Evolutionary conservation across 2,329 filamentous ascomycete species (phyloP).

Genomic region (Fusarium falciforme): DNA sequence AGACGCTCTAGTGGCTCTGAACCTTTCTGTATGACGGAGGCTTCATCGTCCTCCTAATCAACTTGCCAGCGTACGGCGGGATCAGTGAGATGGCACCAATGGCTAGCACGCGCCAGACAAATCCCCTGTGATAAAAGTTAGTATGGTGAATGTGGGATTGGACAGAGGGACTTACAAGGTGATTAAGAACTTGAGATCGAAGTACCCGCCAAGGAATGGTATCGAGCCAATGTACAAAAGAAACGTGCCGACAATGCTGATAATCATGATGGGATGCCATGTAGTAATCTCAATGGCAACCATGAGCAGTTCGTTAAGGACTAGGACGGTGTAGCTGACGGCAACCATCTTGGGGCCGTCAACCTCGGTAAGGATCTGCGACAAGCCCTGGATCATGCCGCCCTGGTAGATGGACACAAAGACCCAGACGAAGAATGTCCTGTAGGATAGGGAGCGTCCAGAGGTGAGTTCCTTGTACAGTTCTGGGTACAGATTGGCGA

Average conservation of each 20-base stretch:
- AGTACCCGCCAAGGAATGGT: slow-evolving; percentile 90
- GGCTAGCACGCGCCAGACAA: slow-evolving; percentile 87
- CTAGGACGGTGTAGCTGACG: slow-evolving; percentile 90
- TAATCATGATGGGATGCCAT: slow-evolving; percentile 94
- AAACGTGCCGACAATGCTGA: slow-evolving; percentile 84
- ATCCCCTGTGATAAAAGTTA: slow-evolving; percentile 67
- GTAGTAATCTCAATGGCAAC: slow-evolving; percentile 96
- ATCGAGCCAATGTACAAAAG: slow-evolving; percentile 83
- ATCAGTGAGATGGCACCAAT: slow-evolving; percentile 84
- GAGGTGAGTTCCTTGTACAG: slow-evolving; percentile 97
- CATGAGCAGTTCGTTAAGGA: slow-evolving; percentile 97
- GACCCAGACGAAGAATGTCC: slow-evolving; percentile 97
- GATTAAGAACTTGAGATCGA: slow-evolving; percentile 83
- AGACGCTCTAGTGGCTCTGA: slow-evolving; percentile 67
- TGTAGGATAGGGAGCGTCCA: slow-evolving; percentile 87
- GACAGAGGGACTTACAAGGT: slow-evolving; percentile 64
- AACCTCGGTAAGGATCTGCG: slow-evolving; percentile 86
- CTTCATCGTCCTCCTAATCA: slow-evolving; percentile 85
- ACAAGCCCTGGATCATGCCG: slow-evolving; percentile 92
- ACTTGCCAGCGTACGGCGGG: slow-evolving; percentile 87
- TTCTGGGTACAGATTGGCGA: slow-evolving; percentile 96
- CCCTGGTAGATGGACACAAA: slow-evolving; percentile 96
- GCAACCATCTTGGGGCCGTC: slow-evolving; percentile 83
- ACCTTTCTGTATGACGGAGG: slow-evolving; percentile 97
- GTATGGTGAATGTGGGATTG: background rate